Evolutionary conservation across 148 eudicot genomes (phyloP), one percentile per base, ranked within the genome.

Genomic region (Rhododendron simsii): DNA sequence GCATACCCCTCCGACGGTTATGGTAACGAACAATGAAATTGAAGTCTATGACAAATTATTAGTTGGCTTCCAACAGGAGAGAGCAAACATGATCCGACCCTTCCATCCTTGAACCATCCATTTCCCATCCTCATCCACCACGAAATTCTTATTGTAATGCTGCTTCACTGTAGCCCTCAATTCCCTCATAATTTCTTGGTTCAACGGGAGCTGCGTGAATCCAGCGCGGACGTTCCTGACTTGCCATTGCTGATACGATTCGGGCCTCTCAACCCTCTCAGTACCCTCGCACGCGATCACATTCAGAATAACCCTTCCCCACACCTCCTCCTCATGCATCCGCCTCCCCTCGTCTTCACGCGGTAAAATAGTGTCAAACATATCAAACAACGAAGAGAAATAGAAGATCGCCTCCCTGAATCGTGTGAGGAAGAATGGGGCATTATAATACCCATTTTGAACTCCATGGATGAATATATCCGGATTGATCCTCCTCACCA

Each of bases 71-170:
- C 93, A 95, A 81, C 89, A 91, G n/a, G 98, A 93, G 11, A 93
- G 80, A 35, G 93, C 96, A 83, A 75, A 83, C 81, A 90, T 65
- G 79, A 95, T 87, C 74, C 94, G 85, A 47, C 98, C 98, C 79
- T 93, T 95, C 98, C 98, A 95, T 18, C 96, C 98, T 23, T 90
- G 93, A 83, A 95, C 86, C 91, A 94, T 78, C 98, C 98, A 95
- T 13, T 88, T 78, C 3, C 87, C 88, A 80, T 89, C 95, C 79
- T 87, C 91, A 74, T 90, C 92, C 11, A 94, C 82, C 89, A 90
- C 82, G 65, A 92, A 95, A 79, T 95, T 92, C 84, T 90, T 91
- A 44, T 93, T 89, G 75, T 93, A 95, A 48, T 86, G 48, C 13
- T 75, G 83, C 87, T 87, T 90, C 21, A 93, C 15, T 57, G 84